These are phyloP conservation scores for Fusarium haematococcum DNA, from an alignment of 2,329 filamentous ascomycete species.

Conservation along the genomic window DNA sequence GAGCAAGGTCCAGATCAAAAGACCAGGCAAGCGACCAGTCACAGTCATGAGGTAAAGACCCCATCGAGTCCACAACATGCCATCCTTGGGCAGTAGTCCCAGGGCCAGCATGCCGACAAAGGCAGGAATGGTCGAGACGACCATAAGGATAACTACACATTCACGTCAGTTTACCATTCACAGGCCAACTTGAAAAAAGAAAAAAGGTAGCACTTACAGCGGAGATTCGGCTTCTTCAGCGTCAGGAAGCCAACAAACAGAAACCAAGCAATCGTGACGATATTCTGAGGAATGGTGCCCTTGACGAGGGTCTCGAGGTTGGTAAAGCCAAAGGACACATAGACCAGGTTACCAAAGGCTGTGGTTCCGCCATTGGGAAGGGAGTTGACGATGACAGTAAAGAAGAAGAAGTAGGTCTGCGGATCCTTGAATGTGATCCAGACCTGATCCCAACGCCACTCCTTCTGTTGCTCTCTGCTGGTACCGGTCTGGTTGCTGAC, in stretches of 20 bases:
- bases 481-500: slow-evolving; percentile 45
- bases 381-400: slow-evolving; percentile 48
- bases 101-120: slow-evolving; percentile 48
- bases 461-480: slow-evolving; percentile 39
- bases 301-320: slow-evolving; percentile 47
- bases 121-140: slow-evolving; percentile 39
- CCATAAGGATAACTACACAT: background rate
- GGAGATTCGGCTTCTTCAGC: background rate
- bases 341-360: slow-evolving; percentile 48
- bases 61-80: slow-evolving; percentile 48
- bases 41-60: slow-evolving; percentile 48
- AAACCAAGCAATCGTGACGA: background rate
- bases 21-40: slow-evolving; percentile 41
- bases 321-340: slow-evolving; percentile 49
- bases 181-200: background rate
- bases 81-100: slow-evolving; percentile 42
- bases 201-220: background rate
- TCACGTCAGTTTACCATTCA: background rate
- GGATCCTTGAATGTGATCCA: slow-evolving; percentile 38
- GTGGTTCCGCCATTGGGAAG: slow-evolving; percentile 50
- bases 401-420: slow-evolving; percentile 48
- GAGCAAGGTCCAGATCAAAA: slow-evolving; percentile 48
- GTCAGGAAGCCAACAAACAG: background rate
- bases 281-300: slow-evolving; percentile 44
- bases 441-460: slow-evolving; percentile 46